Evolutionary conservation across 2,329 filamentous ascomycete genomes (phyloP), one percentile per base, ranked within the genome.

Genomic region (Torrubiellomyces zombiae): DNA sequence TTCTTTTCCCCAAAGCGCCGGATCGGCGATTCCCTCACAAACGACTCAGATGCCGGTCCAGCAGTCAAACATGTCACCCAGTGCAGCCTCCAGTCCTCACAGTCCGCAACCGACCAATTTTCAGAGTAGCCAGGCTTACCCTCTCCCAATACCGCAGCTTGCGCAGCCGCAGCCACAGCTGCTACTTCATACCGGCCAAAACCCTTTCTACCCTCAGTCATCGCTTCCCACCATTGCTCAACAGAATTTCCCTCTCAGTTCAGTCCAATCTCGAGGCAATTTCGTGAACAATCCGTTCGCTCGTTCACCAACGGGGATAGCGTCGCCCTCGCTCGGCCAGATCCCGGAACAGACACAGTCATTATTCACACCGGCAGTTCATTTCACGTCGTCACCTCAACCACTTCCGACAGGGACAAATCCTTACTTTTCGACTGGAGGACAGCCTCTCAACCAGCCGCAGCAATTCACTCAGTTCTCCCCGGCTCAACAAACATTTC

Each of bases 1-100:
- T 18, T 56, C 83, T 16, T 83, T 85, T 44, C 76, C 79, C 6
- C 71, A 83, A 40, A 72, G 75, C 27, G 85, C 79, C 1, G 77
- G 78, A 27, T 78, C 15, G n/a, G 19, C 22, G 11, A 19, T 16
- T 10, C 24, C 16, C 18, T 11, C 18, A 10, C 28, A 18, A 9
- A 37, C 53, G 18, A 51, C 52, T 20, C 55, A 56, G 31, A 32
- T 45, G 14, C 35, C 44, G 16, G 62, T 60, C 29, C 52, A 58
- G 26, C 58, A 61, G 29, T n/a, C n/a, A n/a, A 36, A 50, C 7
- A 40, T 56, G 39, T 53, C 51, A 5, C 53, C 59, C 5, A 57
- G 55, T 16, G 40, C 53, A 6, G 52, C 54, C 9, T 42, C 56
- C 16, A 51, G 42, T 13, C 44, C 49, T 4, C 57, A 57, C 16